phyloP scores from a whole-genome alignment of 208 protist genomes.

The Willaertia magna region DNA sequence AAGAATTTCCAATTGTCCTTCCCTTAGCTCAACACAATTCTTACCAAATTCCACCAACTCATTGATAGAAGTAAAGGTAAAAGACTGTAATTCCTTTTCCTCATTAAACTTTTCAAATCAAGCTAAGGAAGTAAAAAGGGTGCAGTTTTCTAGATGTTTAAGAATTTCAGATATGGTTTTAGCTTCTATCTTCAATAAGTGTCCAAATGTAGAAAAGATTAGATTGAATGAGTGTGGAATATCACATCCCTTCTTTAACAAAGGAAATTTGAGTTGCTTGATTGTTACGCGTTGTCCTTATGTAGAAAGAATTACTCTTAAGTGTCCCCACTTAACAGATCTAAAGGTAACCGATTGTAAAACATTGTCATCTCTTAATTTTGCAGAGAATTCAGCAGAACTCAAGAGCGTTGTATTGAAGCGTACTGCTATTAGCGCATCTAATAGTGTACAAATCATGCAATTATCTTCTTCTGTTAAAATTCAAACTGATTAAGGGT shows the following conservation, averaged over 20 bases:
- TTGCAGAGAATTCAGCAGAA: not conserved
- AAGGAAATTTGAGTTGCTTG: not conserved
- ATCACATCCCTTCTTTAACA: not conserved
- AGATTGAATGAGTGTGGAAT: not conserved
- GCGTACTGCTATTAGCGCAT: not conserved
- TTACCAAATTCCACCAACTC: not conserved
- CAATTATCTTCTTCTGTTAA: too few species aligned
- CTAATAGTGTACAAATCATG: not conserved
- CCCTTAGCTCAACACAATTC: not conserved
- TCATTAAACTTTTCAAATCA: not conserved
- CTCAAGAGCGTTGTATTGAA: not conserved
- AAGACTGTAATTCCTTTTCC: not conserved
- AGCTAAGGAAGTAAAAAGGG: not conserved
- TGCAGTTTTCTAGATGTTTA: not conserved
- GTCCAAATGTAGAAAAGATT: not conserved
- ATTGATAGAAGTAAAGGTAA: not conserved
- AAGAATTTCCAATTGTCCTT: not conserved
- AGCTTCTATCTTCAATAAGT: not conserved
- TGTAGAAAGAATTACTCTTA: not conserved
- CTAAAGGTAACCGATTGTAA: not conserved
- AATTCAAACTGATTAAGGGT: too few species aligned
- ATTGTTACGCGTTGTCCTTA: not conserved
- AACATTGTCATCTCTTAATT: not conserved
- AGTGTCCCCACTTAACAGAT: not conserved
- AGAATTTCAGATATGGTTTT: not conserved